phyloP scores from a whole-genome alignment of 1,139 yeast genomes.

The Sugiyamaella novakii region DNA sequence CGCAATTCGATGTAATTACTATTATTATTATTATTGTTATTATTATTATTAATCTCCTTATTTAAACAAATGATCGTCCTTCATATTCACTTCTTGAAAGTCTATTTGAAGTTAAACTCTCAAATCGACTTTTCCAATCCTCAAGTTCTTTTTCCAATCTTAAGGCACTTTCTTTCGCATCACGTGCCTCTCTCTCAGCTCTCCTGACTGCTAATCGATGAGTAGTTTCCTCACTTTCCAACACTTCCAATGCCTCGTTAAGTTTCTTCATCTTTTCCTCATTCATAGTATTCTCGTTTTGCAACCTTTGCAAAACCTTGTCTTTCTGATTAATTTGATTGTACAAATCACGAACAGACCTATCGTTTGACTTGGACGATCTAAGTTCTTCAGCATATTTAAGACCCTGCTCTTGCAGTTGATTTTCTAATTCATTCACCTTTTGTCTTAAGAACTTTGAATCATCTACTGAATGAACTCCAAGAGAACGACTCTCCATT shows the following conservation, averaged over 20 bases:
- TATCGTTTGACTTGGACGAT: conserved; percentile 38
- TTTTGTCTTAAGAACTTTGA: conserved; percentile 35
- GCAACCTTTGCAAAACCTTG: conserved; percentile 34
- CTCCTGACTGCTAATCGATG: conserved; percentile 48
- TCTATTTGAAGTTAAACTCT: conserved; percentile 25
- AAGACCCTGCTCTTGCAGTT: conserved; percentile 43
- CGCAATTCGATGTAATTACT: background rate
- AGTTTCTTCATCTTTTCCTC: conserved; percentile 45
- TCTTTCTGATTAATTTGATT: conserved; percentile 36
- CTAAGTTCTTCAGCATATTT: conserved; percentile 41
- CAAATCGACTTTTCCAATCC: conserved; percentile 58
- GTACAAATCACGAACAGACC: conserved; percentile 38
- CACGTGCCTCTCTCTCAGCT: conserved; percentile 53
- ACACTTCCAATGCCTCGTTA: conserved; percentile 44
- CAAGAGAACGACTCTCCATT: conserved; percentile 39
- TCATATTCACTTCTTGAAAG: conserved; percentile 15
- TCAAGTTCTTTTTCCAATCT: conserved; percentile 65
- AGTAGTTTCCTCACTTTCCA: conserved; percentile 50
- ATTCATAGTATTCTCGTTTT: conserved; percentile 40
- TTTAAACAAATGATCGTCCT: conserved; percentile 16
- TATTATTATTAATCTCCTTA: background rate
- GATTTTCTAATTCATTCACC: conserved; percentile 42
- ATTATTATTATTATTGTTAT: background rate
- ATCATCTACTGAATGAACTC: conserved; percentile 31
- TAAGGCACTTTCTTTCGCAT: conserved; percentile 56